Conservation (phyloP, 169 alveolate genomes). For the Plasmodium gaboni region DNA sequence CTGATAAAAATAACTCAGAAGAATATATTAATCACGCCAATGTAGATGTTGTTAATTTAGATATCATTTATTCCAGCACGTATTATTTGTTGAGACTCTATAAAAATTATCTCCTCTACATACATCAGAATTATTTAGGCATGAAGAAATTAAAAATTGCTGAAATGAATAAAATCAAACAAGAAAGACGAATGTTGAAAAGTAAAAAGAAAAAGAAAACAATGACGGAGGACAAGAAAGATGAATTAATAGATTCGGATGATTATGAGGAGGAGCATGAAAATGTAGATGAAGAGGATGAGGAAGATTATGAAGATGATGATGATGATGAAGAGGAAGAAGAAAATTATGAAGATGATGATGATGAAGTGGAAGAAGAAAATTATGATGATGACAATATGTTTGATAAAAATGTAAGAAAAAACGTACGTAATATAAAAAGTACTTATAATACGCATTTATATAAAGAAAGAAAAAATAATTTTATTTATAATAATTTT, state of each 20-base stretch:
- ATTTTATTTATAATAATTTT: neutral
- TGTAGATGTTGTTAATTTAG: slow-evolving; percentile 32
- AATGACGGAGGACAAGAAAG: neutral
- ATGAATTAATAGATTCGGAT: neutral
- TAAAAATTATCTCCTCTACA: slow-evolving; percentile 35
- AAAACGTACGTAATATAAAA: too few species aligned
- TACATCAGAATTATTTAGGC: slow-evolving; percentile 52
- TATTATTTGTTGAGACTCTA: slow-evolving; percentile 47
- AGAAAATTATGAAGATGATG: neutral
- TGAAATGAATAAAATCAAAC: neutral
- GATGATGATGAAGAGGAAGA: neutral
- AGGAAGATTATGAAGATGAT: neutral
- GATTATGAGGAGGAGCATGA: slow-evolving; percentile 3
- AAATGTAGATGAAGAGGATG: neutral
- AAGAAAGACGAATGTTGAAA: neutral
- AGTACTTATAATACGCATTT: neutral
- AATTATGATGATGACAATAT: neutral
- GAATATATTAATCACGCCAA: slow-evolving; percentile 43
- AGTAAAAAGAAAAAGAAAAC: neutral
- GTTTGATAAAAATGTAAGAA: too few species aligned
- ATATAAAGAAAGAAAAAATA: neutral
- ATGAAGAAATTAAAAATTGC: slow-evolving; percentile 39
- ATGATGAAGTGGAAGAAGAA: neutral
- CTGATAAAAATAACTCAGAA: slow-evolving; percentile 8
- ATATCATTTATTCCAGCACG: slow-evolving; percentile 21